A percentile compares a stretch with the other conserved stretches of the same genome.
Conservation (phyloP, 176 grass and related monocot species). For the Dactylis glomerata region DNA sequence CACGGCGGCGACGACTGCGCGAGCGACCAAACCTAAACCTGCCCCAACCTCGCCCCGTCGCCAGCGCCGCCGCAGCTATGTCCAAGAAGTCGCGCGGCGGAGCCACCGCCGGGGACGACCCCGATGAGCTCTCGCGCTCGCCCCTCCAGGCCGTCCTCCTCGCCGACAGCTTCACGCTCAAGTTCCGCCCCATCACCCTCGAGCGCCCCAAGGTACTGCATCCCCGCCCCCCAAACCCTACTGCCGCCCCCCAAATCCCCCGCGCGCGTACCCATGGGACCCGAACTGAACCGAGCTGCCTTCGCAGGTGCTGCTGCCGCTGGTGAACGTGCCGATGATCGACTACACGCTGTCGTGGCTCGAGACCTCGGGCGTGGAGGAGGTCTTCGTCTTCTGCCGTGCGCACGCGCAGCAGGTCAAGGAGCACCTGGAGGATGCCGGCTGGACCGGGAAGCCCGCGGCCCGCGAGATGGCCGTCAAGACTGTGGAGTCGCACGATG, state of each 20-base stretch:
- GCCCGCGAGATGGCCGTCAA: conserved; percentile 48
- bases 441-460: conserved; percentile 46
- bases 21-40: conserved; percentile 38
- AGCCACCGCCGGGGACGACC: conserved; percentile 44
- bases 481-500: conserved; percentile 65
- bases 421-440: conserved; percentile 59
- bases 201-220: conserved; percentile 80
- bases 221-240: neutral
- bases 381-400: conserved; percentile 85
- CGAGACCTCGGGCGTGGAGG: conserved; percentile 77
- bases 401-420: conserved; percentile 83
- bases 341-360: conserved; percentile 91
- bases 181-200: conserved; percentile 89
- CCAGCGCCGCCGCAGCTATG: conserved; percentile 39
- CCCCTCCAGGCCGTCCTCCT: conserved; percentile 91
- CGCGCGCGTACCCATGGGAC: neutral
- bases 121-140: conserved; percentile 63
- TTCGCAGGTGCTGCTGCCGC: conserved; percentile 73
- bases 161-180: conserved; percentile 82
- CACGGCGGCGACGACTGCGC: conserved; percentile 31
- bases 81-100: conserved; percentile 62
- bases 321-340: conserved; percentile 92
- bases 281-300: neutral
- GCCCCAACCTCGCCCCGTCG: conserved; percentile 14
- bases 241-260: neutral